Evolutionary conservation across 805 yeast species (phyloP).

Genomic region (Tetrapisispora nanseiensis): DNA sequence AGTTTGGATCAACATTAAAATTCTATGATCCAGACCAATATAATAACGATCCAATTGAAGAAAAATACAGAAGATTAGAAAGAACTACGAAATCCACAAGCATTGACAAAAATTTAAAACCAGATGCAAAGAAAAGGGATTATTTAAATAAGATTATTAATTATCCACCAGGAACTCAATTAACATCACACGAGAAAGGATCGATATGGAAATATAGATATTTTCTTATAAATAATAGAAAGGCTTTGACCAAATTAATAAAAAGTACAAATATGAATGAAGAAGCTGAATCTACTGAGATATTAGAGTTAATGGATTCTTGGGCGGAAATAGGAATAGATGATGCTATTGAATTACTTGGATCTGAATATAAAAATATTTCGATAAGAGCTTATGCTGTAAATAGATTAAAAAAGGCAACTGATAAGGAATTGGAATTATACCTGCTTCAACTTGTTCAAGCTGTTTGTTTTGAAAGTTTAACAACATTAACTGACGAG

Average conservation of each 20-base stretch:
- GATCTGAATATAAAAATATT: slow-evolving; percentile 64
- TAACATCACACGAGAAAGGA: slow-evolving; percentile 76
- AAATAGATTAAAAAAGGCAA: slow-evolving; percentile 65
- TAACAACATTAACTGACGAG: slow-evolving; percentile 21
- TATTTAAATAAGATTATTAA: slow-evolving; percentile 57
- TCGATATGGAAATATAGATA: slow-evolving; percentile 86
- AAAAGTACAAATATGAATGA: slow-evolving; percentile 86
- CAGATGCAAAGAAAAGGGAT: slow-evolving; percentile 73
- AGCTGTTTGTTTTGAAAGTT: slow-evolving; percentile 70
- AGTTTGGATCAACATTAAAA: slow-evolving; percentile 26
- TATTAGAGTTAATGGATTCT: slow-evolving; percentile 56
- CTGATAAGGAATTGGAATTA: slow-evolving; percentile 68
- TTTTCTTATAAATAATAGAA: slow-evolving; percentile 58
- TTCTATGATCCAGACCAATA: slow-evolving; percentile 64
- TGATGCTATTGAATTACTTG: slow-evolving; percentile 76
- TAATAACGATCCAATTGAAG: slow-evolving; percentile 74
- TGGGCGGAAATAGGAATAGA: slow-evolving; percentile 75
- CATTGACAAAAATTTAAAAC: slow-evolving; percentile 77
- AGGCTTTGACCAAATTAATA: slow-evolving; percentile 68
- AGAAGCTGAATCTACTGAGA: slow-evolving; percentile 69
- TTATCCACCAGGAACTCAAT: slow-evolving; percentile 75
- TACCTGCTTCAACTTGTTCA: slow-evolving; percentile 86
- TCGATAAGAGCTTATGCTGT: slow-evolving; percentile 83
- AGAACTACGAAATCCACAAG: slow-evolving; percentile 71
- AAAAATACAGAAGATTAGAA: slow-evolving; percentile 74